Percentiles rank a stretch among this genome's conserved stretches.
These are phyloP conservation scores for Dactylellina sp. DNA, from an alignment of 2,329 filamentous ascomycete species.

Conservation along the genomic window DNA sequence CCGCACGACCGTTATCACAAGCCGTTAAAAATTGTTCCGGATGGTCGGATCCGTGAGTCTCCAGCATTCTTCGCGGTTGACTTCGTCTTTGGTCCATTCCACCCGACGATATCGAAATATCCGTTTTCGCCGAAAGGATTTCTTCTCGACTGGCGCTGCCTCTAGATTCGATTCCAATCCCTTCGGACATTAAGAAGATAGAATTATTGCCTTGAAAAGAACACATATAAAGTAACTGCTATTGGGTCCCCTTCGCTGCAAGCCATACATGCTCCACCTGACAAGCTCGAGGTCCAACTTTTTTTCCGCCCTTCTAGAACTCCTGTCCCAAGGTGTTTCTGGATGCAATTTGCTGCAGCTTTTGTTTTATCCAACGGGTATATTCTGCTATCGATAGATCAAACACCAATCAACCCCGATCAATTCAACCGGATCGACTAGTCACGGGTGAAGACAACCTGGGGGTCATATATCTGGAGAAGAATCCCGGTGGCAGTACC, in stretches of 20 bases:
- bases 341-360: constrained; percentile 37
- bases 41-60: constrained; percentile 39
- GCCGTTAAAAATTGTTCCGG: constrained; percentile 41
- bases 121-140: constrained; percentile 26
- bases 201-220: constrained; percentile 12
- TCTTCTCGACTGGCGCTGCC: not conserved
- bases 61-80: constrained; percentile 38
- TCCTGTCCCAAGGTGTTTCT: constrained; percentile 35
- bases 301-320: constrained; percentile 36
- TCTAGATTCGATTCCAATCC: not conserved
- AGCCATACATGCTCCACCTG: constrained; percentile 39
- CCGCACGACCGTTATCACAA: constrained; percentile 24
- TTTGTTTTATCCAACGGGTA: constrained; percentile 54
- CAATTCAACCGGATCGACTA: constrained; percentile 56
- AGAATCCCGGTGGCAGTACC: constrained; percentile 14
- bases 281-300: constrained; percentile 15
- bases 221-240: constrained; percentile 15
- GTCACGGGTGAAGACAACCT: constrained; percentile 44
- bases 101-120: constrained; percentile 14
- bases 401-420: constrained; percentile 25
- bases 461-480: constrained; percentile 44
- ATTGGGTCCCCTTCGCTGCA: constrained; percentile 5
- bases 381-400: constrained; percentile 52
- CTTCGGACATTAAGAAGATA: constrained; percentile 25
- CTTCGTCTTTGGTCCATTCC: constrained; percentile 39